Evolutionary conservation across 1,139 yeast species (phyloP).

Genomic region (Geotrichum fermentans): DNA sequence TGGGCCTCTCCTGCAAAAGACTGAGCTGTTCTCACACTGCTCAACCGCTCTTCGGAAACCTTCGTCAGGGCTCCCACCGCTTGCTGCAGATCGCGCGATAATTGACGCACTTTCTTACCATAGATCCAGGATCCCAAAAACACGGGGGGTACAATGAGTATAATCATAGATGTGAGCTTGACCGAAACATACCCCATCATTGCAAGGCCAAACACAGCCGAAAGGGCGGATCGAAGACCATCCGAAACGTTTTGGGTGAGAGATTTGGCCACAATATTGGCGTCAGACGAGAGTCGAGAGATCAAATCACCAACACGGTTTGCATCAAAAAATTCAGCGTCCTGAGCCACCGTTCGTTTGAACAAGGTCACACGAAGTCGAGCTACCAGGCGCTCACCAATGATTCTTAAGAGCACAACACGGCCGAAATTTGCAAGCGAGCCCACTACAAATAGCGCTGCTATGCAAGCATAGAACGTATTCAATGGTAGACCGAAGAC

Average conservation of each 20-base stretch:
- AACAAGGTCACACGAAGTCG: conserved; percentile 72
- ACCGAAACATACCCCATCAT: conserved; percentile 90
- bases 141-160: conserved; percentile 77
- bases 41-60: conserved; percentile 86
- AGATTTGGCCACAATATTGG: conserved; percentile 82
- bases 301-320: conserved; percentile 92
- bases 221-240: conserved; percentile 74
- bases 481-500: conserved; percentile 48
- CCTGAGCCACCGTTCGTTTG: conserved; percentile 73
- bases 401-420: conserved; percentile 61
- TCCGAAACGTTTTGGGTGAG: conserved; percentile 88
- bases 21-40: conserved; percentile 82
- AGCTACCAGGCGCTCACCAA: conserved; percentile 85
- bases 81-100: conserved; percentile 75
- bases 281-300: conserved; percentile 81
- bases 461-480: conserved; percentile 47
- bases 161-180: conserved; percentile 68
- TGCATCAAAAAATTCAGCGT: conserved; percentile 86
- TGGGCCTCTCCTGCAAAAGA: conserved; percentile 80
- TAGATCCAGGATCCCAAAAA: conserved; percentile 68
- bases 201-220: conserved; percentile 73
- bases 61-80: conserved; percentile 82
- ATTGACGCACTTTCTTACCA: conserved; percentile 71
- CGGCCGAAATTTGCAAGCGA: conserved; percentile 78
- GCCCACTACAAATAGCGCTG: conserved; percentile 60